Evolutionary conservation across 2,329 filamentous ascomycete genomes (phyloP).

Genomic region (Fusarium lyarnte): DNA sequence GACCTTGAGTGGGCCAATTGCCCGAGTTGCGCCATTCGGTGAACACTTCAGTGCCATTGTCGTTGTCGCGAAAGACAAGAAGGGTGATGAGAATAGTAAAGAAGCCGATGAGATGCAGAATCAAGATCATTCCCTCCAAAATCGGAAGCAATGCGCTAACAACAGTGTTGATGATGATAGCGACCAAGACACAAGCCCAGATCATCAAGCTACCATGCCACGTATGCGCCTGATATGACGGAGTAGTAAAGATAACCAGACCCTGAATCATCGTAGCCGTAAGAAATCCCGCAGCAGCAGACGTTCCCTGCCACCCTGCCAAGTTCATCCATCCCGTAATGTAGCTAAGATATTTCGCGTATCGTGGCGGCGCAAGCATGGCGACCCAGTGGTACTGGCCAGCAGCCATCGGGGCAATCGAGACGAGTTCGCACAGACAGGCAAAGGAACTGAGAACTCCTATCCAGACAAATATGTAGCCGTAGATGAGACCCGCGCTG

Average conservation of each 20-base stretch:
- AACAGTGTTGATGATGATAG: conserved; percentile 51
- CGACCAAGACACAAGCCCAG: conserved; percentile 54
- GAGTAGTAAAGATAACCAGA: conserved; percentile 30
- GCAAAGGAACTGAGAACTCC: conserved; percentile 49
- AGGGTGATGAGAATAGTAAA: conserved; percentile 52
- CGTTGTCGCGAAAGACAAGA: conserved; percentile 45
- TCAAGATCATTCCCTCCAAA: conserved; percentile 54
- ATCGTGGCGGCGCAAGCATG: conserved; percentile 35
- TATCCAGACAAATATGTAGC: conserved; percentile 61
- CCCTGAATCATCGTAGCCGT: conserved; percentile 44
- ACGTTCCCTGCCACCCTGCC: conserved; percentile 41
- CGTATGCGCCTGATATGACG: conserved; percentile 29
- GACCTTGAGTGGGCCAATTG: conserved; percentile 32
- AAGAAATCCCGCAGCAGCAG: conserved; percentile 36
- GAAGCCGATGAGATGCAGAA: conserved; percentile 57
- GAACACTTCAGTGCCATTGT: conserved; percentile 44
- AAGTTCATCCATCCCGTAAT: conserved; percentile 42
- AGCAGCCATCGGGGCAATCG: conserved; percentile 37
- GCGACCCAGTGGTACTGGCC: conserved; percentile 41
- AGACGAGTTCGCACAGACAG: conserved; percentile 38
- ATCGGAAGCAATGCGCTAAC: conserved; percentile 45
- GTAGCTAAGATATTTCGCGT: conserved; percentile 46
- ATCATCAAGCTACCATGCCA: conserved; percentile 46
- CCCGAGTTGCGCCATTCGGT: conserved; percentile 40
- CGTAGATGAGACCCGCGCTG: conserved; percentile 56